phyloP scores from a whole-genome alignment of 2,329 filamentous ascomycete genomes.

The Penicillium sp. region DNA sequence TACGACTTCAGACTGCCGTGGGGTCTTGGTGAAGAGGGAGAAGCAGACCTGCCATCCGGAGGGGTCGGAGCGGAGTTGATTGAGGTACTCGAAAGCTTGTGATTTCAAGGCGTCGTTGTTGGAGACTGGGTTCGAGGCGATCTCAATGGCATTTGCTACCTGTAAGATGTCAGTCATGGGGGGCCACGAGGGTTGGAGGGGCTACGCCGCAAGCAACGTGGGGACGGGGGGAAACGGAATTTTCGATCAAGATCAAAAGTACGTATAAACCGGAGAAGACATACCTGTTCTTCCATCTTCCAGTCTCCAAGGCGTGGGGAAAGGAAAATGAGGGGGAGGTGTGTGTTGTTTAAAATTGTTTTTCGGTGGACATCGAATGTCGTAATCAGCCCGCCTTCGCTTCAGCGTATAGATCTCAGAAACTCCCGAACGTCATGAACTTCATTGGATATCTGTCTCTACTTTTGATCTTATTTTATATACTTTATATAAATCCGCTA shows the following conservation, averaged over 20 bases:
- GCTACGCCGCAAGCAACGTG: constrained; percentile 1
- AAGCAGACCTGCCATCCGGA: constrained; percentile 91
- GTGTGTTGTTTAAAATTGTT: constrained; percentile 29
- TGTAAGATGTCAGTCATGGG: constrained; percentile 43
- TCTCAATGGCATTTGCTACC: constrained; percentile 94
- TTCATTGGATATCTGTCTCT: too few species aligned
- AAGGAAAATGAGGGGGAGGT: constrained; percentile 26
- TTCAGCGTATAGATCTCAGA: constrained; percentile 5
- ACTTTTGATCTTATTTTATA: background rate
- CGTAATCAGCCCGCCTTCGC: constrained; percentile 28
- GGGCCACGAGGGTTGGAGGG: constrained; percentile 15
- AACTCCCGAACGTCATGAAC: too few species aligned
- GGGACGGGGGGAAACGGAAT: constrained; percentile 10
- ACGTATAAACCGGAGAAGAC: constrained; percentile 12
- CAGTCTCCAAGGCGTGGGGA: constrained; percentile 31
- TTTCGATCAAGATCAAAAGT: constrained; percentile 9
- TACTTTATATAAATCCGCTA: background rate
- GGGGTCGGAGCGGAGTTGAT: constrained; percentile 76
- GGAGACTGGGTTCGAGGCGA: constrained; percentile 81
- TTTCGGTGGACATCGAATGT: constrained; percentile 28
- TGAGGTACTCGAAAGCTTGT: constrained; percentile 67
- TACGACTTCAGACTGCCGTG: constrained; percentile 77
- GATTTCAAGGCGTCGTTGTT: constrained; percentile 69
- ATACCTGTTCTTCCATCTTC: constrained; percentile 51
- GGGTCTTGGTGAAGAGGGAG: constrained; percentile 77